Base-by-base conservation (phyloP, 1,284 basidiomycete species). In the Blastosporella zonata region DNA sequence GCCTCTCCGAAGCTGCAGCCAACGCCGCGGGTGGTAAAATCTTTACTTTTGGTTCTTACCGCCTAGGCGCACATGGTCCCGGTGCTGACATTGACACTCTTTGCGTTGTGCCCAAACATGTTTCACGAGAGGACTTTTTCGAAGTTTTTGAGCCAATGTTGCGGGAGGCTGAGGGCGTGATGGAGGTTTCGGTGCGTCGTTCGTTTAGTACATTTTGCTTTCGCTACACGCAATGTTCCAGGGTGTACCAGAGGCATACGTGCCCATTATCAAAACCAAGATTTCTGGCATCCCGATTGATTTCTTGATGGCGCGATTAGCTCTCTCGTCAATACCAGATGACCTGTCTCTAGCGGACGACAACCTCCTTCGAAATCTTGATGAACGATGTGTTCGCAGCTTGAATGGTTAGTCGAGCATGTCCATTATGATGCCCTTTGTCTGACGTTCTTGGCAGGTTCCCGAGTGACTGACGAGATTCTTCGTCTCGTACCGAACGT, bases 21-120 rank as follows among this genome's bases (percentile, higher is more conserved):
- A 81, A 71, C 43, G 82, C 87, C 46, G 90, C 95, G 4, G 97
- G 96, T 50, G 97, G 96, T 55, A 96, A 98, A 74, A 98, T 99
- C 65, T 99, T 95, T 68, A 98, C 97, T 2, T 99, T 97, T 66
- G 96, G 97, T 31, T 97, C 94, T 44, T 96, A 96, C 75, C 84
- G 91, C 57, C 75, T 99, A 36, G 96, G 96, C 49, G 96, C 99
- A 12, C 97, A 99, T 68, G 93, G 93, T 10, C 96, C 97, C 28
- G 92, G 93, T 7, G 82, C 89, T 38, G 96, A 99, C 82, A 98
- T 99, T 66, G 96, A 99, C 73, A 98, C 95, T n/a, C 77, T 99
- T 28, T 94, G 94, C 66, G 96, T 99, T 22, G 97, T 97, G 23
- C 96, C 96, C 4, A 93, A 94, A 67, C 93, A 98, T 68, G 89